A percentile compares a stretch with the other conserved stretches of the same genome.
Evolutionary conservation across 2,329 filamentous ascomycete species (phyloP).

Genomic region (Botrytis byssoidea): DNA sequence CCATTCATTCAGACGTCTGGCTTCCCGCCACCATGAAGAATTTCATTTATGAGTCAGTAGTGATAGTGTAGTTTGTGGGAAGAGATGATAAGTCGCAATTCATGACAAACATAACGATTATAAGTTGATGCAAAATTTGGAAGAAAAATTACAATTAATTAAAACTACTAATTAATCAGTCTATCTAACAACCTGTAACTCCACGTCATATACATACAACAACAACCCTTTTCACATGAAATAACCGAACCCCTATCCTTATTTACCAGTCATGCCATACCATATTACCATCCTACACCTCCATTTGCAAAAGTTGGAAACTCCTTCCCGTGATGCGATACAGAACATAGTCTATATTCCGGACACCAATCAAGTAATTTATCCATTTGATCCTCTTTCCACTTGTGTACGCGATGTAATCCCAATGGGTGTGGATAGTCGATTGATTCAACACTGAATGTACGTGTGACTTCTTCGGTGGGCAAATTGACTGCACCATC

Average conservation of each 20-base stretch:
- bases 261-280: neutral
- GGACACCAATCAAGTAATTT: slow-evolving; percentile 34
- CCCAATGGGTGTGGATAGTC: slow-evolving; percentile 38
- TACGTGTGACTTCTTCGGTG: slow-evolving; percentile 33
- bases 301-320: slow-evolving; percentile 16
- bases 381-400: slow-evolving; percentile 29
- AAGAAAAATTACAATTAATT: neutral
- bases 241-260: slow-evolving; percentile 14
- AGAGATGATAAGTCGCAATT: too few relatives aligned
- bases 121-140: neutral
- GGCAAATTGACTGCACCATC: slow-evolving; percentile 35
- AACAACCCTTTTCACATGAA: slow-evolving; percentile 2
- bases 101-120: neutral
- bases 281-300: slow-evolving; percentile 11
- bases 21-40: slow-evolving; percentile 5
- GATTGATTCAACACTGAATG: slow-evolving; percentile 38
- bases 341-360: slow-evolving; percentile 31
- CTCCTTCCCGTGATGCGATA: slow-evolving; percentile 10
- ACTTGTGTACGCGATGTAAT: slow-evolving; percentile 37
- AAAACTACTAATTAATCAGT: neutral
- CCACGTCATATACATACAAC: slow-evolving; percentile 8
- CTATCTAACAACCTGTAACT: neutral
- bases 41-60: neutral
- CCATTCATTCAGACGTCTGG: neutral
- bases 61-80: neutral